Evolutionary conservation across 331 rosid species (phyloP), one percentile per base, ranked within the genome.

Genomic region (Rosa hybrid): DNA sequence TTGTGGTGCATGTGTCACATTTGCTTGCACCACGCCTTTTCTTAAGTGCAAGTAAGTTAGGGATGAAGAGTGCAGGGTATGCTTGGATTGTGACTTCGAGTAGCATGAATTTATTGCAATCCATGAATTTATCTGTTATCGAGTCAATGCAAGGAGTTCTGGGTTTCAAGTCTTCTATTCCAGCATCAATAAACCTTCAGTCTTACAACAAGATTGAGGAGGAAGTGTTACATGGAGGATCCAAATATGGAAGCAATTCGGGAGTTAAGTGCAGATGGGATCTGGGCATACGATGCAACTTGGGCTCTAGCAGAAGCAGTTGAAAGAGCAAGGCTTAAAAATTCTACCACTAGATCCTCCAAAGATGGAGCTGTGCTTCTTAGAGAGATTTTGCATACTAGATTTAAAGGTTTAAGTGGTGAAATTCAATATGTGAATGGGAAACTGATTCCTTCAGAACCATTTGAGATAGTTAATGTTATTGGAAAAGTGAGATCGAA

Each of bases 391-490:
- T n/a, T 76, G n/a, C 27, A 53, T 12, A 63, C 21, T 21, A 83
- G 56, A 25, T 65, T 83, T 30, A 7, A 23, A 14, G 82, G 86
- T 41, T 78, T 82, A 65, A 78, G 82, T 21, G 71, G 86, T 53
- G 71, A 72, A 20, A 4, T 83, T 53, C 30, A 65, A 48, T 72
- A 72, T 14, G 18, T 2, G 45, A 67, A 72, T 45, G 71, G 79
- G 44, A 64, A 78, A 21, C 53, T 72, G 3, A 30, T 38, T 17
- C 38, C 27, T 8, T 57, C 78, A 0, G 23, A 44, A 20, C 12
- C 7, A 23, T 72, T 78, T 64, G 86, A 83, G 72, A 64, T 54
- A 38, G 82, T 78, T 14, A 77, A 83, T 30, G 68, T 81, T 38
- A 30, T 78, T 12, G 82, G 79, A 30, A 78, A 64, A 48, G 76